These are phyloP conservation scores for Naumovozyma dairenensis DNA, from an alignment of 805 yeast genomes.

Conservation along the genomic window DNA sequence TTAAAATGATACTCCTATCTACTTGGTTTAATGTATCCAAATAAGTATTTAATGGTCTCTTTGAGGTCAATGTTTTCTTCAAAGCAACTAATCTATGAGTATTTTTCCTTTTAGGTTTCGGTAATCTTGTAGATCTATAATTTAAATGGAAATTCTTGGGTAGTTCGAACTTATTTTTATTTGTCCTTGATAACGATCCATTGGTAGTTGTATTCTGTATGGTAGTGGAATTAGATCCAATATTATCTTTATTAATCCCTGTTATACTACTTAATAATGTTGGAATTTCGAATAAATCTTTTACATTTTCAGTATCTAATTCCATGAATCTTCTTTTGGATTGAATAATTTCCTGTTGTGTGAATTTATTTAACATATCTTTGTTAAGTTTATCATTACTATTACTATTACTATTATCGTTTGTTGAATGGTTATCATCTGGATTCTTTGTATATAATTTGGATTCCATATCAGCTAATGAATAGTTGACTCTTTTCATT, in stretches of 20 bases:
- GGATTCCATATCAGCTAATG: slow-evolving; percentile 28
- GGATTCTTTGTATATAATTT: slow-evolving; percentile 16
- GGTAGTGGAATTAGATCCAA: slow-evolving; percentile 15
- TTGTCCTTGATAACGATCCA: slow-evolving; percentile 10
- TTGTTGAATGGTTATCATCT: slow-evolving; percentile 4
- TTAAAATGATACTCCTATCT: slow-evolving; percentile 22
- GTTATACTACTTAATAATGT: slow-evolving; percentile 24
- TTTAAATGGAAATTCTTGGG: slow-evolving; percentile 22
- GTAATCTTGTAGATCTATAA: slow-evolving; percentile 29
- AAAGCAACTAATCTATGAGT: slow-evolving; percentile 25
- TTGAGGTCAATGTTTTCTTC: slow-evolving; percentile 22
- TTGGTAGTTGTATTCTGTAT: slow-evolving; percentile 5
- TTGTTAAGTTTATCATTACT: slow-evolving; percentile 7
- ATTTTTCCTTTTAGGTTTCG: slow-evolving; percentile 22
- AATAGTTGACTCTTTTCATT: slow-evolving; percentile 27
- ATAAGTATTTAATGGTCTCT: slow-evolving; percentile 25
- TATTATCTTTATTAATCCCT: slow-evolving; percentile 24
- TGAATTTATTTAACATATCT: slow-evolving; percentile 15
- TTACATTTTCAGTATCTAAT: slow-evolving; percentile 24
- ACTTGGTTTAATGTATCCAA: slow-evolving; percentile 26
- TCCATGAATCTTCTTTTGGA: slow-evolving; percentile 28
- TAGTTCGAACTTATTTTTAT: slow-evolving; percentile 22
- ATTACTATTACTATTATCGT: slow-evolving; percentile 4
- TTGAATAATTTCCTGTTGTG: slow-evolving; percentile 23
- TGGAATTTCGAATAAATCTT: slow-evolving; percentile 23